These are phyloP conservation scores for Exophiala oligosperma DNA, from an alignment of 2,329 filamentous ascomycete genomes.

Conservation along the genomic window DNA sequence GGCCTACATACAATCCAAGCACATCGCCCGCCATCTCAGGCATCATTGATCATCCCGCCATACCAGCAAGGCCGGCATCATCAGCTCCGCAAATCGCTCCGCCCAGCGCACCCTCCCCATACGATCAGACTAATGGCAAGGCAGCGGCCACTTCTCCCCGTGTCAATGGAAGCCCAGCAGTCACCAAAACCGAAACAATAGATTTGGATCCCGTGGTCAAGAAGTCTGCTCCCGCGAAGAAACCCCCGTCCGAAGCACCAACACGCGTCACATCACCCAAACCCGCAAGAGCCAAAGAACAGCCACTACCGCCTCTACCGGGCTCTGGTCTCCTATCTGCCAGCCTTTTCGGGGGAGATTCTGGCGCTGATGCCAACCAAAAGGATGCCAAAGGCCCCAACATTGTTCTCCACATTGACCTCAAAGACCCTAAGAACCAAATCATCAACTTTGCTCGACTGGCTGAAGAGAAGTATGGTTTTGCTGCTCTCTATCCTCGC, in stretches of 20 bases:
- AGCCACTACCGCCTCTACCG: slow-evolving; percentile 57
- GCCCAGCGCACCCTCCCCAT: slow-evolving; percentile 28
- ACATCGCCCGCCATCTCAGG: slow-evolving; percentile 90
- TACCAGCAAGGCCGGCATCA: slow-evolving; percentile 15
- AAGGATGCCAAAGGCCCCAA: slow-evolving; percentile 60
- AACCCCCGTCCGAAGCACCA: slow-evolving; percentile 48
- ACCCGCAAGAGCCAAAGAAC: slow-evolving; percentile 55
- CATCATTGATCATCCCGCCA: slow-evolving; percentile 69
- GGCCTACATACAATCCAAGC: slow-evolving; percentile 66
- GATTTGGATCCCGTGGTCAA: slow-evolving; percentile 31
- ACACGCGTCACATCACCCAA: slow-evolving; percentile 59
- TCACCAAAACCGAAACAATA: slow-evolving; percentile 23
- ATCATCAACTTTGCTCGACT: slow-evolving; percentile 94
- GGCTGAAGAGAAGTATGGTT: slow-evolving; percentile 91
- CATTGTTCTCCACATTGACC: slow-evolving; percentile 79
- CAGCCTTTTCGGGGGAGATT: slow-evolving; percentile 58
- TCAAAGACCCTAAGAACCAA: slow-evolving; percentile 80
- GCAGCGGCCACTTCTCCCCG: slow-evolving; percentile 24
- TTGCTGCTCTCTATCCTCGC: slow-evolving; percentile 88
- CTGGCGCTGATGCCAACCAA: slow-evolving; percentile 46
- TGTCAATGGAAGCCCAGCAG: slow-evolving; percentile 12
- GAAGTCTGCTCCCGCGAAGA: slow-evolving; percentile 44
- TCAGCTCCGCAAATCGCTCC: slow-evolving; percentile 22
- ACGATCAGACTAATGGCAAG: slow-evolving; percentile 38
- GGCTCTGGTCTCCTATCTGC: slow-evolving; percentile 66